These are phyloP conservation scores for Xylariaceae sp. DNA, from an alignment of 2,329 filamentous ascomycete genomes.

Conservation along the genomic window DNA sequence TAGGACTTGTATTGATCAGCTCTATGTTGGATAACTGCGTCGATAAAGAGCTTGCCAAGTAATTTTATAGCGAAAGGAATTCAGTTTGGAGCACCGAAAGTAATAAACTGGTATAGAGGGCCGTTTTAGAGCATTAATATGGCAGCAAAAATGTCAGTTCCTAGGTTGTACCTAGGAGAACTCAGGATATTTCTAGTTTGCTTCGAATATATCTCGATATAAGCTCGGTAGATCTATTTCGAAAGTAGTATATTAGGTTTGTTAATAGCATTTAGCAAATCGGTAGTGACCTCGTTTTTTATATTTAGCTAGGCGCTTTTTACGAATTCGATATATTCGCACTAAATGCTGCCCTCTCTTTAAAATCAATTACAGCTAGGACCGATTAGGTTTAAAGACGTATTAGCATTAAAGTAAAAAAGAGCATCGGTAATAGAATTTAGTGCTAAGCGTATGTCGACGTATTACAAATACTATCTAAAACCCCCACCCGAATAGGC, in stretches of 20 bases:
- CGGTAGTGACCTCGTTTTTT: neutral
- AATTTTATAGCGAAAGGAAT: neutral
- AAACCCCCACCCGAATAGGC: no score
- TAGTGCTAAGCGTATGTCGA: no score
- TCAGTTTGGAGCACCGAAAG: neutral
- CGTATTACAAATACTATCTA: no score
- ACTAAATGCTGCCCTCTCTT: no score
- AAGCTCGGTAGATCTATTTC: slow-evolving; percentile 4
- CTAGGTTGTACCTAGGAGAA: neutral
- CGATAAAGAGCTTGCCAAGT: neutral
- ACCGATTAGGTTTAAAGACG: no score
- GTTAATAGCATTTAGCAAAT: slow-evolving; percentile 3
- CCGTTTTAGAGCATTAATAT: neutral
- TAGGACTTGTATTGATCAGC: neutral
- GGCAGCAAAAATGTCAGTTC: neutral
- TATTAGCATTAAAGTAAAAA: no score
- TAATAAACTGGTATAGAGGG: neutral
- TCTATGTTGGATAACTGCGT: slow-evolving; percentile 4
- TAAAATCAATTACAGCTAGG: no score
- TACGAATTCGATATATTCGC: slow-evolving; percentile 6
- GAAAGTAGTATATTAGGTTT: neutral
- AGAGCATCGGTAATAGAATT: no score
- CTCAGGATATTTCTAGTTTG: neutral
- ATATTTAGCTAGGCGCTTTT: slow-evolving; percentile 1
- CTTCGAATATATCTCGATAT: slow-evolving; percentile 1